These are phyloP conservation scores for Rhodotorula paludigena DNA, from an alignment of 768 basidiomycete species.

Conservation along the genomic window DNA sequence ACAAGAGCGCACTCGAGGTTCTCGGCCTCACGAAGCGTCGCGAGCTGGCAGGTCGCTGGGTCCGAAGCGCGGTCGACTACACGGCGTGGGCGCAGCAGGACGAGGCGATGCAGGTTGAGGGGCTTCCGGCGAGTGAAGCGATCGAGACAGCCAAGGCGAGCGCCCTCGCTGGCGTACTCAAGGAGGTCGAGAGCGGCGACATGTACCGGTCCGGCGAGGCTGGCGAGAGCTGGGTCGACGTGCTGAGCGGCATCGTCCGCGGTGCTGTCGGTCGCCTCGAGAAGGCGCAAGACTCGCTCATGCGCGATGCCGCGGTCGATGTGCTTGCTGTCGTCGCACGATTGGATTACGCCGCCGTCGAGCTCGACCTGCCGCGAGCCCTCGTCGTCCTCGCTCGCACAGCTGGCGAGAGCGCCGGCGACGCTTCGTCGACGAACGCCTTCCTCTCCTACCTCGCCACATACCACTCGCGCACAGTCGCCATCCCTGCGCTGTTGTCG, in stretches of 20 bases:
- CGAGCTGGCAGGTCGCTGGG: conserved; percentile 27
- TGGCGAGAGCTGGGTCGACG: conserved; percentile 15
- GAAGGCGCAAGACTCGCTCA: too few relatives aligned
- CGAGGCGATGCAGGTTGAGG: not conserved
- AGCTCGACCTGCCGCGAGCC: not conserved
- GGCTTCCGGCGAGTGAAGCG: not conserved
- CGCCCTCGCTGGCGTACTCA: conserved; percentile 10
- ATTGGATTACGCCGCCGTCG: conserved; percentile 13
- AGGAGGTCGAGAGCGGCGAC: conserved; percentile 20
- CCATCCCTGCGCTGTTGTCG: conserved; percentile 19
- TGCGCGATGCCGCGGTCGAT: conserved; percentile 2
- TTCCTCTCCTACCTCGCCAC: conserved; percentile 28
- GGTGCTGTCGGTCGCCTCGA: conserved; percentile 9
- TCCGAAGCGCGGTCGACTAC: conserved; percentile 12
- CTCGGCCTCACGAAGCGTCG: conserved; percentile 27
- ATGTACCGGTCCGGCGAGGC: conserved; percentile 20
- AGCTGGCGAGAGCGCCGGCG: not conserved
- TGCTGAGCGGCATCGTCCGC: not conserved
- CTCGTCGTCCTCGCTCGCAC: conserved; percentile 6
- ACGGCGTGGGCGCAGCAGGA: conserved; percentile 7
- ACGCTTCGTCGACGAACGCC: not conserved
- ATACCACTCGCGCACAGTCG: conserved; percentile 27
- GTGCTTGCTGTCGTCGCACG: not conserved
- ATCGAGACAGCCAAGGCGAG: conserved; percentile 3
- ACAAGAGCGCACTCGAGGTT: conserved; percentile 31